phyloP scores from a whole-genome alignment of 1,284 basidiomycete species.

The Lentinula novae-zelandiae region DNA sequence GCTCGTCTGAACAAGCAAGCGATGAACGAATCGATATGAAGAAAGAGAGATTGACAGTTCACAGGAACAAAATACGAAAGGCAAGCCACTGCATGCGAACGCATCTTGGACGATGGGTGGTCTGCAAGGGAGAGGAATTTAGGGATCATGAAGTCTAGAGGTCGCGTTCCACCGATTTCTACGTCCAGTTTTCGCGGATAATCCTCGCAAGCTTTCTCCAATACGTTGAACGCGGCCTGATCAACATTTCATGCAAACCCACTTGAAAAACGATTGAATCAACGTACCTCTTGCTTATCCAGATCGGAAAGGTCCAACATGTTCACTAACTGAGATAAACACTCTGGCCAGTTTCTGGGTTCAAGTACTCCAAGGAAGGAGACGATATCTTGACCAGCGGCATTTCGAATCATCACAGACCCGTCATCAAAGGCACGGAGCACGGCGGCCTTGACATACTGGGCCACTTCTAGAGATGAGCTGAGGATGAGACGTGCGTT shows the following conservation, averaged over 20 bases:
- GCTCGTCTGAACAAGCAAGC: slow-evolving; percentile 92
- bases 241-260: neutral
- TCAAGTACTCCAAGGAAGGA: slow-evolving; percentile 83
- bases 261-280: slow-evolving; percentile 2
- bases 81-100: slow-evolving; percentile 90
- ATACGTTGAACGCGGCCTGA: slow-evolving; percentile 90
- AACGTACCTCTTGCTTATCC: slow-evolving; percentile 81
- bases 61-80: slow-evolving; percentile 92
- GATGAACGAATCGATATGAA: slow-evolving; percentile 92
- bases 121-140: slow-evolving; percentile 88
- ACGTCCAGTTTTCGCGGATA: slow-evolving; percentile 95
- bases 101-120: slow-evolving; percentile 84
- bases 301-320: slow-evolving; percentile 72
- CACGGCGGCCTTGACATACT: slow-evolving; percentile 82
- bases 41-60: slow-evolving; percentile 78
- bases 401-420: slow-evolving; percentile 85
- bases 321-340: slow-evolving; percentile 77
- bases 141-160: slow-evolving; percentile 92
- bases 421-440: slow-evolving; percentile 79
- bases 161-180: slow-evolving; percentile 82
- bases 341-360: slow-evolving; percentile 91
- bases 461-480: slow-evolving; percentile 62
- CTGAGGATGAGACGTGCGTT: slow-evolving; percentile 73
- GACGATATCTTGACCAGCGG: slow-evolving; percentile 88
- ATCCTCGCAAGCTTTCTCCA: slow-evolving; percentile 97